Percentiles rank a stretch among this genome's conserved stretches.
These are phyloP conservation scores for Trametes pubescens DNA, from an alignment of 1,284 basidiomycete genomes.

Conservation along the genomic window DNA sequence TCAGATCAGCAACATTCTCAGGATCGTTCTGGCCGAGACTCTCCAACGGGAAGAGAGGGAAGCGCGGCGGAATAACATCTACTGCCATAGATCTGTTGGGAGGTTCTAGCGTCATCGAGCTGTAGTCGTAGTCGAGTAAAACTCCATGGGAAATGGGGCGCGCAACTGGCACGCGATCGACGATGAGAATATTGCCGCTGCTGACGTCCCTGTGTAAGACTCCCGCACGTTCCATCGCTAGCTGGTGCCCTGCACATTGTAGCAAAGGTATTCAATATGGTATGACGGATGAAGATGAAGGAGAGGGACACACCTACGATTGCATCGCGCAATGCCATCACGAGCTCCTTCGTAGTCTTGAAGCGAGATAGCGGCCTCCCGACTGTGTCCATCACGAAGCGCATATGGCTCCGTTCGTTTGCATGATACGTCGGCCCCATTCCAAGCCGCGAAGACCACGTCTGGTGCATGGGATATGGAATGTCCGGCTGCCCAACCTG, in stretches of 20 bases:
- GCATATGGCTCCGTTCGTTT: constrained; percentile 29
- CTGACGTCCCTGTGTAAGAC: constrained; percentile 31
- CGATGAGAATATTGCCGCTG: constrained; percentile 29
- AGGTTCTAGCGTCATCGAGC: constrained; percentile 13
- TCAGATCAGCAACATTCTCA: not conserved
- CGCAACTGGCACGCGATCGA: not conserved
- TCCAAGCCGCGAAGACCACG: constrained; percentile 15
- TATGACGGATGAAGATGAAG: not conserved
- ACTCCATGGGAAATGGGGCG: constrained; percentile 13
- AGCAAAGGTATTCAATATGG: not conserved
- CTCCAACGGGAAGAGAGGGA: not conserved
- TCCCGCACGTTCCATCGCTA: constrained; percentile 8
- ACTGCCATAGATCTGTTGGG: not conserved
- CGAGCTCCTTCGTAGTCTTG: constrained; percentile 27
- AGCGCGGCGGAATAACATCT: not conserved
- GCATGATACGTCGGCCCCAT: not conserved
- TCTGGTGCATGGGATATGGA: constrained; percentile 19
- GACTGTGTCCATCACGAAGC: constrained; percentile 23
- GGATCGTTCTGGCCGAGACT: not conserved
- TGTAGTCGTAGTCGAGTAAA: constrained; percentile 29
- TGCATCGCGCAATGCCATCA: constrained; percentile 24
- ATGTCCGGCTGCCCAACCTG: not conserved
- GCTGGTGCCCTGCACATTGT: constrained; percentile 16
- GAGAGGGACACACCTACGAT: constrained; percentile 18
- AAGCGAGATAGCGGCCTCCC: constrained; percentile 25